Conservation (phyloP, 1,139 yeast species). For the Yamadazyma diospyri region DNA sequence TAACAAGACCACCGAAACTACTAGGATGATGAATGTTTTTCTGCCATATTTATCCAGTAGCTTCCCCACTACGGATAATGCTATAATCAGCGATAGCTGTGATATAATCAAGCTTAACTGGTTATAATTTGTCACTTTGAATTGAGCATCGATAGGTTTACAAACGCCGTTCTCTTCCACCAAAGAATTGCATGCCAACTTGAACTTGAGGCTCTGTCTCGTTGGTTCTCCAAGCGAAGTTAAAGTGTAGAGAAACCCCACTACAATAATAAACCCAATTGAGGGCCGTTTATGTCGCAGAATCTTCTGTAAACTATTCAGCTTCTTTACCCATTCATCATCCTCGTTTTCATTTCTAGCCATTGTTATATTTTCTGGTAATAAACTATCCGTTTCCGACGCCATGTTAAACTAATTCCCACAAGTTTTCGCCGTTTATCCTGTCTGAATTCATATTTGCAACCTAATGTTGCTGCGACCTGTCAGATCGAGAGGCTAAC, state of each 20-base stretch:
- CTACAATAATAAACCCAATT: slow-evolving; percentile 12
- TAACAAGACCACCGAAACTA: slow-evolving; percentile 23
- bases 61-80: slow-evolving; percentile 52
- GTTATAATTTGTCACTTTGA: slow-evolving; percentile 34
- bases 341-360: too few species aligned
- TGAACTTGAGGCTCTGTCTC: slow-evolving; percentile 30
- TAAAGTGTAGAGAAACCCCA: slow-evolving; percentile 27
- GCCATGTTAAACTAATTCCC: too few species aligned
- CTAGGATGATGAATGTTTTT: slow-evolving; percentile 38
- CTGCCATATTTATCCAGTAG: slow-evolving; percentile 66
- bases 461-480: too few species aligned
- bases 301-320: not conserved
- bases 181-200: slow-evolving; percentile 35
- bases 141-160: slow-evolving; percentile 31
- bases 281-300: slow-evolving; percentile 21
- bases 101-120: slow-evolving; percentile 25
- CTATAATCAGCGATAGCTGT: slow-evolving; percentile 31
- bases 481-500: too few species aligned
- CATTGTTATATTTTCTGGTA: too few species aligned
- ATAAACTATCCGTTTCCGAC: too few species aligned
- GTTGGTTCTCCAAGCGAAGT: slow-evolving; percentile 32
- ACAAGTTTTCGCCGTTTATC: too few species aligned
- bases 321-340: not conserved
- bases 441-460: too few species aligned
- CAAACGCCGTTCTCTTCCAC: slow-evolving; percentile 18